phyloP scores from a whole-genome alignment of 306 rosid genomes.

The Quercus aquifolioides region DNA sequence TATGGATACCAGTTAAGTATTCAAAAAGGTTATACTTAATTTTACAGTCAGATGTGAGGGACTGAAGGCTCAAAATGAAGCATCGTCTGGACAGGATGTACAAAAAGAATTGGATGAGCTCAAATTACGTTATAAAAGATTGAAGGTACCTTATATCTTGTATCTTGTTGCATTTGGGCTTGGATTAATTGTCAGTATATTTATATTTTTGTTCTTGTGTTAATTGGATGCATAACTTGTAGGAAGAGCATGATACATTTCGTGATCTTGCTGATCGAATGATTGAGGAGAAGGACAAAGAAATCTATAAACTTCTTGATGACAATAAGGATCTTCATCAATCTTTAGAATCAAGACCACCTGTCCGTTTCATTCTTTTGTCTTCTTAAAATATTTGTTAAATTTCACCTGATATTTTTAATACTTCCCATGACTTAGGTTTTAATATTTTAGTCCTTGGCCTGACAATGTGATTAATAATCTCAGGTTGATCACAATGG shows the following conservation, averaged over 20 bases:
- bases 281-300: constrained; percentile 87
- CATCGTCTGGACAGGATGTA: constrained; percentile 49
- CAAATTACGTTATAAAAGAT: constrained; percentile 56
- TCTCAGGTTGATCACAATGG: constrained; percentile 59
- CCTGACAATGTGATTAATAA: constrained; percentile 26
- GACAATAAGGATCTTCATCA: constrained; percentile 75
- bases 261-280: constrained; percentile 91
- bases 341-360: constrained; percentile 68
- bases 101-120: constrained; percentile 85
- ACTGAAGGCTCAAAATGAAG: constrained; percentile 76
- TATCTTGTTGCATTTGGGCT: constrained; percentile 14
- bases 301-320: constrained; percentile 77
- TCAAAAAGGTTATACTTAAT: constrained; percentile 19
- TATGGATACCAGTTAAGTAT: background rate
- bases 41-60: constrained; percentile 82
- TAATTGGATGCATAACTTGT: constrained; percentile 30
- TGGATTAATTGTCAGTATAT: background rate
- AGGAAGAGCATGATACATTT: constrained; percentile 88
- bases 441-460: constrained; percentile 19
- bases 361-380: constrained; percentile 40
- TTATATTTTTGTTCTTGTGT: constrained; percentile 16
- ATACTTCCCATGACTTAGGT: background rate
- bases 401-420: constrained; percentile 20
- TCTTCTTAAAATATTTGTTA: constrained; percentile 7
- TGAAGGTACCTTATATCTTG: constrained; percentile 58